Evolutionary conservation across 2,329 filamentous ascomycete species (phyloP).

Genomic region (Botrytis squamosa): DNA sequence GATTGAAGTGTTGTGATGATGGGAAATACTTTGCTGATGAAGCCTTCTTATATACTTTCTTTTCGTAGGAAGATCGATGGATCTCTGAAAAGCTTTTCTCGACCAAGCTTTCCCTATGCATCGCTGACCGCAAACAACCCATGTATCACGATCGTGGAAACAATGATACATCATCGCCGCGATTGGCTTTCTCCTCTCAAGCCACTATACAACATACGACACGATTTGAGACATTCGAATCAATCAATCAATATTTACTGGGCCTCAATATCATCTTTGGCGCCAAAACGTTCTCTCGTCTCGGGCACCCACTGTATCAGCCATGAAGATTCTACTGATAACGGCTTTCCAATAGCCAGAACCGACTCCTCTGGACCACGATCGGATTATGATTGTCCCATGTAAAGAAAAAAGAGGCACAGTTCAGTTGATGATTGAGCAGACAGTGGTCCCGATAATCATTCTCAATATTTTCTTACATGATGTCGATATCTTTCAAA

Average conservation of each 20-base stretch:
- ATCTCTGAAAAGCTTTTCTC: not conserved
- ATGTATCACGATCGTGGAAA: not conserved
- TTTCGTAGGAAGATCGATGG: not conserved
- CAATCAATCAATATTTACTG: not conserved
- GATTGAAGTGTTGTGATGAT: constrained; percentile 9
- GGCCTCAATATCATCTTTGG: not conserved
- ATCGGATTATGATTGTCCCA: not conserved
- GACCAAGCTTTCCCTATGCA: not conserved
- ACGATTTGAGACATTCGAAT: not conserved
- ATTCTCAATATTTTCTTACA: not conserved
- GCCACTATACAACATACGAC: not conserved
- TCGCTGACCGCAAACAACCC: not conserved
- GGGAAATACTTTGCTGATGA: constrained; percentile 2
- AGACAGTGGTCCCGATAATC: not conserved
- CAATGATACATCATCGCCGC: no score
- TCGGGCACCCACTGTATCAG: not conserved
- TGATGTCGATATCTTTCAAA: not conserved
- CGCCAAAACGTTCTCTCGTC: not conserved
- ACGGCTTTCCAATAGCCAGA: not conserved
- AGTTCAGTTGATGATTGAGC: not conserved
- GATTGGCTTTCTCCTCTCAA: not conserved
- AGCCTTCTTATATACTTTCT: constrained; percentile 15
- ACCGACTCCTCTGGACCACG: not conserved
- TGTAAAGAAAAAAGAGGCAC: not conserved
- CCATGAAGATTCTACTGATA: not conserved